Evolutionary conservation across 305 asterid genomes (phyloP).

Genomic region (Fraxinus xanthoxyloides): DNA sequence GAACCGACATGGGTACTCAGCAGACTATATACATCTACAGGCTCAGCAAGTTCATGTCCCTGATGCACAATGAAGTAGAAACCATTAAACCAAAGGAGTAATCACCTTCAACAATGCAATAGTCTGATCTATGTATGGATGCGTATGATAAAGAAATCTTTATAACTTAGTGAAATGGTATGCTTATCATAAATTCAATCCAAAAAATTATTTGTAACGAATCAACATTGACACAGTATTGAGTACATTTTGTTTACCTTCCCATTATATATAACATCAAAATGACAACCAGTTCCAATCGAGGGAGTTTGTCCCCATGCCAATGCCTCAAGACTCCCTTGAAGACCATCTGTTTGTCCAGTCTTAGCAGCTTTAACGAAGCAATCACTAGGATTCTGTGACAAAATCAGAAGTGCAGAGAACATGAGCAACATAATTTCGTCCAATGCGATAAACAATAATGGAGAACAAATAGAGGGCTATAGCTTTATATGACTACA

Average conservation of each 20-base stretch:
- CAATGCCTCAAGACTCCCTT: constrained; percentile 60
- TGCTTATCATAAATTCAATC: constrained; percentile 3
- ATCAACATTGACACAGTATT: neutral
- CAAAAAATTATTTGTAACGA: neutral
- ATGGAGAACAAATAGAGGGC: constrained; percentile 6
- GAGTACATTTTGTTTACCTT: constrained; percentile 45
- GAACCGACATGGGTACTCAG: constrained; percentile 33
- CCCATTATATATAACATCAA: constrained; percentile 44
- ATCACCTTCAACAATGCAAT: neutral
- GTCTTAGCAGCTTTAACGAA: constrained; percentile 56
- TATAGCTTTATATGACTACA: constrained; percentile 26
- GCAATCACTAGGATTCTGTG: constrained; percentile 55
- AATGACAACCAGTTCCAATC: constrained; percentile 52
- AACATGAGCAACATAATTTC: constrained; percentile 11
- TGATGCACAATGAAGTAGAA: constrained; percentile 33
- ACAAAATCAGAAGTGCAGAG: constrained; percentile 4
- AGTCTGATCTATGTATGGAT: neutral
- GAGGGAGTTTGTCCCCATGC: constrained; percentile 65
- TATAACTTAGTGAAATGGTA: neutral
- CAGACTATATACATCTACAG: constrained; percentile 48
- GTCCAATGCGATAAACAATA: constrained; percentile 7
- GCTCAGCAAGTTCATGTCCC: constrained; percentile 64
- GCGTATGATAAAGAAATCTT: neutral
- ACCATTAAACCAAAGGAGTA: constrained; percentile 5
- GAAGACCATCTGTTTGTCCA: constrained; percentile 48